Base-by-base conservation (phyloP, 208 protist species). In the Wallacemonas collosoma region DNA sequence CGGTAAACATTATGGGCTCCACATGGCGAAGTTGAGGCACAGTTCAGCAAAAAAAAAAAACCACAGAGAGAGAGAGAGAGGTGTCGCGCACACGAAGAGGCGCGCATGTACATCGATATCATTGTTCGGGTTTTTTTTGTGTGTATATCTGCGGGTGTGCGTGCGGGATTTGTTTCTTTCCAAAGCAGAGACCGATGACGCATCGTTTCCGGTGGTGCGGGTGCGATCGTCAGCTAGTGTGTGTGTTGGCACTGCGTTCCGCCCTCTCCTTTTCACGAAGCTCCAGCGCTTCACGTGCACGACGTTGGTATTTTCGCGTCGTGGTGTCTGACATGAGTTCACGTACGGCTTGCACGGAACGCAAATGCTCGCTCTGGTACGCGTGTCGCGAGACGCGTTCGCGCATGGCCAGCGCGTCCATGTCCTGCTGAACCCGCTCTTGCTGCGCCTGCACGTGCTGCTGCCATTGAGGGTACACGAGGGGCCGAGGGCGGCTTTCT, bases 331-430 rank as follows among this genome's bases (percentile, higher is more conserved):
- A 75, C 26, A 61, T 14, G 9, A 71, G 45, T 4, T 70, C 50
- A 7, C 60, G 60, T 3, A 78, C 40, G 4, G 67, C 51, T 38
- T 51, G 65, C 15, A 75, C 51, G 55, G 53, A n/a, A 60, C 73
- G 50, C n/a, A 83, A 73, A 58, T 66, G 73, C 40, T 86, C 75
- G 4, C 26, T 57, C 43, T 73, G 51, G 68, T 86, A 91, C 73
- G 82, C 48, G 35, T 61, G 43, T 2, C 81, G 83, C 6, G 82
- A 81, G 11, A 78, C 35, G 40, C 68, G 68, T 63, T 91, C 83
- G 1, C 70, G 71, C 77, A 70, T 60, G 14, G 51, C 56, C 3
- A 87, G 70, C n/a, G 2, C 35, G 51, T 72, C 45, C 71, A 88
- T 48, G 44, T 88, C 69, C 43, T 66, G 38, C 67, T 72, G 50